Evolutionary conservation across 2,329 filamentous ascomycete species (phyloP).

Genomic region (Colletotrichum shisoi): DNA sequence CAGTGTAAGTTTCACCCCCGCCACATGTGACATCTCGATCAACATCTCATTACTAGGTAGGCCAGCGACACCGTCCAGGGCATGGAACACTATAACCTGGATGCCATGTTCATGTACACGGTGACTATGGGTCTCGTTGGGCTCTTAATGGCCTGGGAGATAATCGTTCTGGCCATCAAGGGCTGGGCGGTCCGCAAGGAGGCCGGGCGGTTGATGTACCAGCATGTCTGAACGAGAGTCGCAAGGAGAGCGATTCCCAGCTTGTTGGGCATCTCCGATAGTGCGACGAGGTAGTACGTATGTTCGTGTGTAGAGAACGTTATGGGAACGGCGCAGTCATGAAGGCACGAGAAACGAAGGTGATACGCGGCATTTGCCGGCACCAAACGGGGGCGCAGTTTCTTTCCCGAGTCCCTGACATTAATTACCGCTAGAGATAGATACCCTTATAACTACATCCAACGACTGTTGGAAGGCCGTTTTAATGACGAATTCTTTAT

Average conservation of each 20-base stretch:
- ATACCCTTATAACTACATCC: slow-evolving; percentile 22
- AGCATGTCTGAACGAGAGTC: neutral
- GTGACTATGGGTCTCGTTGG: slow-evolving; percentile 84
- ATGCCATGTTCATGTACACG: slow-evolving; percentile 94
- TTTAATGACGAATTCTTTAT: neutral
- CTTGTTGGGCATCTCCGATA: neutral
- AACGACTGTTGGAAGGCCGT: neutral
- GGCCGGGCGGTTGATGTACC: slow-evolving; percentile 34
- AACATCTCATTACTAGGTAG: neutral
- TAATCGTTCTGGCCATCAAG: slow-evolving; percentile 81
- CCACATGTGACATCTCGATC: no score
- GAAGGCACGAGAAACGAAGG: neutral
- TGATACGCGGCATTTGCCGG: neutral
- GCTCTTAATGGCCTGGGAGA: slow-evolving; percentile 84
- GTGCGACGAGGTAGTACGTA: neutral
- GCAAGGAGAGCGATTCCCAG: neutral
- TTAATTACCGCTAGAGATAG: slow-evolving; percentile 20
- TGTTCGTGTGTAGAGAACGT: neutral
- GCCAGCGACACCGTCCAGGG: slow-evolving; percentile 73
- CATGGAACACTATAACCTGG: slow-evolving; percentile 79
- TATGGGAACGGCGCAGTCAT: slow-evolving; percentile 3
- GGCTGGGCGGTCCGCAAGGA: slow-evolving; percentile 76
- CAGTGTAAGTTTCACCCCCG: slow-evolving; percentile 67
- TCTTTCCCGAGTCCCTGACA: neutral
- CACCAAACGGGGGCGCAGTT: neutral